phyloP scores from a whole-genome alignment of 495 filamentous ascomycete genomes.

The Symbiotaphrina buchneri region DNA sequence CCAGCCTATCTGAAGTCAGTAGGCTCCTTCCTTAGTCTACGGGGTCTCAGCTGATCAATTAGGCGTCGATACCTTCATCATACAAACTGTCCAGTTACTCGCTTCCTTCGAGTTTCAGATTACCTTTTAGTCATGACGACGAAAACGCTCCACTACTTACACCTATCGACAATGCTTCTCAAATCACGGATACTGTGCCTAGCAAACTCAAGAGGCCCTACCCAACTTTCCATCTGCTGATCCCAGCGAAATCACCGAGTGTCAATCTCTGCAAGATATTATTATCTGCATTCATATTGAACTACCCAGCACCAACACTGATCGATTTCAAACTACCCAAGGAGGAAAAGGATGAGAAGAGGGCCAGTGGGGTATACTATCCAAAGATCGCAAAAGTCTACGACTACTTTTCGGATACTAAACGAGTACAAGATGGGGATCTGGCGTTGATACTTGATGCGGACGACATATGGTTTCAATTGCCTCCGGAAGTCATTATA shows the following conservation, averaged over 20 bases:
- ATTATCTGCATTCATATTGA: conserved; percentile 33
- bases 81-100: no score
- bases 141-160: no score
- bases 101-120: no score
- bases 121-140: no score
- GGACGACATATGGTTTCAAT: conserved; percentile 11
- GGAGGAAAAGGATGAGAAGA: conserved; percentile 9
- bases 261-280: conserved; percentile 33
- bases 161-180: no score
- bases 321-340: conserved; percentile 21
- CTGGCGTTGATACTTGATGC: conserved; percentile 22
- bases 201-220: no score
- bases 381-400: conserved; percentile 24
- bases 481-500: conserved; percentile 9
- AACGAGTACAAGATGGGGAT: conserved; percentile 29
- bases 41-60: no score
- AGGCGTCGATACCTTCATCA: no score
- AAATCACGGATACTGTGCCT: no score
- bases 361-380: conserved; percentile 9
- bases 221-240: conserved; percentile 37
- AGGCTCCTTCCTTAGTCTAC: no score
- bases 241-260: conserved; percentile 26
- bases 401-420: conserved; percentile 25
- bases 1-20: no score
- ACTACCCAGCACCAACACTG: conserved; percentile 35